Conservation (phyloP, 768 basidiomycete genomes). For the Boletus barrowsii region DNA sequence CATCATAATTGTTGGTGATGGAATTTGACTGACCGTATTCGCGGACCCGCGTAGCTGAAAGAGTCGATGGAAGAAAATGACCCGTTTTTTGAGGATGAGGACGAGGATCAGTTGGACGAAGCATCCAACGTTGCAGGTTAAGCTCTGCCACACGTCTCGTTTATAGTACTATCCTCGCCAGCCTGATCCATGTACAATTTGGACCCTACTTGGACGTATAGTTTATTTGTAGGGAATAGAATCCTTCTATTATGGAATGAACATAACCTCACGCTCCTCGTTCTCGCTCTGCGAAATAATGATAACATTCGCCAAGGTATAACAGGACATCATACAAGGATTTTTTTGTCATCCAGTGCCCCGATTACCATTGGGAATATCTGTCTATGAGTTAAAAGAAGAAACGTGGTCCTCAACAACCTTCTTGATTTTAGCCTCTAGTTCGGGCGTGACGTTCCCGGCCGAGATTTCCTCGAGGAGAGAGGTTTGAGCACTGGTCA, state of each 20-base stretch:
- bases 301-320: conserved; percentile 30
- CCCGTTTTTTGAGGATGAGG: conserved; percentile 52
- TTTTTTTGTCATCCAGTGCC: conserved; percentile 22
- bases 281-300: conserved; percentile 23
- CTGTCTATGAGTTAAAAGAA: conserved; percentile 62
- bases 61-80: conserved; percentile 78
- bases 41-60: conserved; percentile 46
- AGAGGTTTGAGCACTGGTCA: conserved; percentile 65
- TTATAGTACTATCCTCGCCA: background rate
- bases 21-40: background rate
- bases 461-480: conserved; percentile 84
- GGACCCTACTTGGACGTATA: background rate
- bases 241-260: background rate
- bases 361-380: conserved; percentile 14
- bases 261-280: too few species aligned
- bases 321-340: conserved; percentile 14
- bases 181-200: background rate
- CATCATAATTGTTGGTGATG: too few species aligned
- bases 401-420: conserved; percentile 87
- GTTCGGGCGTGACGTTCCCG: conserved; percentile 83
- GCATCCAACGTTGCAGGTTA: conserved; percentile 11
- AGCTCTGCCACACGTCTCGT: background rate
- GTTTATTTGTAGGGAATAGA: background rate
- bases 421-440: conserved; percentile 94
- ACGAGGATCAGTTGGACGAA: conserved; percentile 31